Percentiles rank a stretch among this genome's conserved stretches.
These are phyloP conservation scores for Magnaporthales sp. DNA, from an alignment of 2,329 filamentous ascomycete genomes.

Conservation along the genomic window DNA sequence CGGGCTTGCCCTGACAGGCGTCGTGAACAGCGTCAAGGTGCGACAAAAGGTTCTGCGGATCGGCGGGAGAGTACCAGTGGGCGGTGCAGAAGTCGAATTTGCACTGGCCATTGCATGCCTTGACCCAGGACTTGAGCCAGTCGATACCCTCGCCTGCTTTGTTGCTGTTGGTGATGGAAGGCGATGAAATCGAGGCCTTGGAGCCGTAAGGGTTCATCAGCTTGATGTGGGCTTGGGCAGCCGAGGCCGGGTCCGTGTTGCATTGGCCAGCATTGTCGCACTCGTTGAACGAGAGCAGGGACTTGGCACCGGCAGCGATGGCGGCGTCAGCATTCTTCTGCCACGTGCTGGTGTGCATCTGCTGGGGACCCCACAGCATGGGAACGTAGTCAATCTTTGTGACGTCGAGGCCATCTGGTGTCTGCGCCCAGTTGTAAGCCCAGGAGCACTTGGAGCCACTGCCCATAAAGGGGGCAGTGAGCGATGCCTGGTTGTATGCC, in stretches of 20 bases:
- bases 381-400: constrained; percentile 50
- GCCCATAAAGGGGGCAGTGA: constrained; percentile 41
- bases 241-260: constrained; percentile 42
- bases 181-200: constrained; percentile 45
- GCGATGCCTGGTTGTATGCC: constrained; percentile 52
- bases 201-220: constrained; percentile 47
- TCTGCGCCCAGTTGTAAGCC: constrained; percentile 61
- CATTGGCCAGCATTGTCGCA: constrained; percentile 53
- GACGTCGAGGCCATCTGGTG: constrained; percentile 28
- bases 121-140: constrained; percentile 45
- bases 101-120: constrained; percentile 42
- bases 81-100: constrained; percentile 50
- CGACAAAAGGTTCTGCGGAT: constrained; percentile 40
- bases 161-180: constrained; percentile 54
- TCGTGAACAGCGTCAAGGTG: constrained; percentile 40
- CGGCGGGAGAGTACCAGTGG: constrained; percentile 53
- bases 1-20: constrained; percentile 36
- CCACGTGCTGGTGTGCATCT: constrained; percentile 41
- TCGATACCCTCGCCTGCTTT: constrained; percentile 38
- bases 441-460: constrained; percentile 39
- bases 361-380: constrained; percentile 51
- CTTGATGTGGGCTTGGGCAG: constrained; percentile 43
- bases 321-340: constrained; percentile 36
- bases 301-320: constrained; percentile 43
- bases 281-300: constrained; percentile 64